These are phyloP conservation scores for Neonectria hederae DNA, from an alignment of 2,329 filamentous ascomycete species.

Conservation along the genomic window DNA sequence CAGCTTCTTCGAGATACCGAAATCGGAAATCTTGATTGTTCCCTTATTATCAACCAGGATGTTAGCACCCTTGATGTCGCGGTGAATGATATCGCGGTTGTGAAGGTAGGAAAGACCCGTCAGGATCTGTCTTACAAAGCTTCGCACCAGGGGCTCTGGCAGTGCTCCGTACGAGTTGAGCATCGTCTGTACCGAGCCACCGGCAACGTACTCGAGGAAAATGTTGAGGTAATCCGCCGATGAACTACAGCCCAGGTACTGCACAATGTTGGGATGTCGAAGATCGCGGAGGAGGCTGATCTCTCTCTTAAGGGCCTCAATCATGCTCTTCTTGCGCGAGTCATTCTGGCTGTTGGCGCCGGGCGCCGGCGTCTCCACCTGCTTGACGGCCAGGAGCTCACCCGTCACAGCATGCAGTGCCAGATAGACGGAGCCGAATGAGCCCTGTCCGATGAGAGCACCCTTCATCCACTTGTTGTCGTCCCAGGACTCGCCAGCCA, in stretches of 20 bases:
- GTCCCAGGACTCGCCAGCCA: slow-evolving; percentile 92
- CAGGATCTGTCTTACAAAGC: slow-evolving; percentile 96
- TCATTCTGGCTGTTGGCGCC: slow-evolving; percentile 84
- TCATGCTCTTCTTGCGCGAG: slow-evolving; percentile 96
- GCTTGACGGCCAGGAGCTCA: slow-evolving; percentile 97
- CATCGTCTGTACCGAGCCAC: slow-evolving; percentile 97
- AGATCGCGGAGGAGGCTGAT: slow-evolving; percentile 93
- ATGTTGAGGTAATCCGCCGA: slow-evolving; percentile 95
- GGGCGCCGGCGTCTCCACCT: slow-evolving; percentile 88
- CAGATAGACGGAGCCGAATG: slow-evolving; percentile 94
- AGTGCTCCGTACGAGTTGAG: slow-evolving; percentile 97
- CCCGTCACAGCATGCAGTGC: slow-evolving; percentile 95
- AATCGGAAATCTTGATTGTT: slow-evolving; percentile 98
- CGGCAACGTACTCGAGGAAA: slow-evolving; percentile 99
- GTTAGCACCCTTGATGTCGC: slow-evolving; percentile 99
- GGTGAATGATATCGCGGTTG: slow-evolving; percentile 94
- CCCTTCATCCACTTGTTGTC: slow-evolving; percentile 99
- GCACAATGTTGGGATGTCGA: slow-evolving; percentile 96
- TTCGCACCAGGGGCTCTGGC: slow-evolving; percentile 90
- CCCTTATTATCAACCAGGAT: slow-evolving; percentile 99
- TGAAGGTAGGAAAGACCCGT: slow-evolving; percentile 93
- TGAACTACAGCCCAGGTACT: slow-evolving; percentile 94
- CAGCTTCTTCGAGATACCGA: slow-evolving; percentile 97
- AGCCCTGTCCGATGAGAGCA: slow-evolving; percentile 94
- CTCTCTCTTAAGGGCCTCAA: slow-evolving; percentile 95